Evolutionary conservation across 306 rosid genomes (phyloP), one percentile per base, ranked within the genome.

Genomic region (Quercus wislizeni): DNA sequence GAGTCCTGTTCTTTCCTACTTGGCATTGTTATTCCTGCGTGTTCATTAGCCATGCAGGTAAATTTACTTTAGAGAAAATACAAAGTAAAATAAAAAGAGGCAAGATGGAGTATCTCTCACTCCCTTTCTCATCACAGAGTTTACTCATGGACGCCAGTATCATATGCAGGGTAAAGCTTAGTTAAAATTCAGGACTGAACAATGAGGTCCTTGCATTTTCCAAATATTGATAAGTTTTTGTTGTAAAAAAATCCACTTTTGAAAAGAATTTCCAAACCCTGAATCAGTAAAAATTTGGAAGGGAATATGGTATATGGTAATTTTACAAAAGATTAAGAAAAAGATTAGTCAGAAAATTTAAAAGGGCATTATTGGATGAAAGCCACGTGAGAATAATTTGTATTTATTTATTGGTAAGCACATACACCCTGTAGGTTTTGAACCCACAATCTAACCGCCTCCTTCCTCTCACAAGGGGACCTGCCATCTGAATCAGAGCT

Each of bases 21-120:
- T 46, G 80, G 71, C 41, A 79, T 55, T 55, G 83, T 57, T 18
- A 21, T 75, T 85, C 97, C 97, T 92, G 87, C 86, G 67, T 20
- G 57, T 59, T 78, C 76, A 79, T 41, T 73, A 67, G 56, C 43
- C 51, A n/a, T 64, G 59, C 19, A 38, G 57, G 86, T 61, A 4
- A 69, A 49, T 43, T 51, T 52, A 30, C 23, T 27, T 3, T 2
- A 20, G 23, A 21, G 15, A 59, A 59, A 59, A 58, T 4, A 58
- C 3, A 6, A 58, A 20, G 1, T 9, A 58, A 21, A 8, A 20
- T 11, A 59, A 9, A 59, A 59, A 20, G 65, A 49, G 65, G 31
- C 10, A 15, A 28, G 69, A 15, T 28, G 43, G 10, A 63, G 69
- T n/a, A 63, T 63, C 69, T 14, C 41, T 68, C 58, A 0, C 27